Conservation (phyloP, 768 basidiomycete genomes). For the Leccinum subgranulosum region DNA sequence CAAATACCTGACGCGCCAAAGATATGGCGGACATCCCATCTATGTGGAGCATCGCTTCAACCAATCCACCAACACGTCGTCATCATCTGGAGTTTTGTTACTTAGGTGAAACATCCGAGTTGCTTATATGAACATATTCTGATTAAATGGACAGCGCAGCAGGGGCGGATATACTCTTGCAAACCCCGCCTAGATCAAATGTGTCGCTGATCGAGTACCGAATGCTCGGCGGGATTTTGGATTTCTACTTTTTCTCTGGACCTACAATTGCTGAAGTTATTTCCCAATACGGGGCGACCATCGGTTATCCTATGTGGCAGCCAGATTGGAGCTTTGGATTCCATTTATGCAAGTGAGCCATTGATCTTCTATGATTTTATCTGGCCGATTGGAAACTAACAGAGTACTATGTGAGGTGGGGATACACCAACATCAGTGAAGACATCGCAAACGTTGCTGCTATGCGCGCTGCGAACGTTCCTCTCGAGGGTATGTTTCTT, state of each 20-base stretch:
- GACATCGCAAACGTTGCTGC: slow-evolving; percentile 50
- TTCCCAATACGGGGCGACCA: slow-evolving; percentile 65
- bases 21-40: slow-evolving; percentile 71
- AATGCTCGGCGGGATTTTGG: slow-evolving; percentile 68
- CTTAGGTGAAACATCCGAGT: slow-evolving; percentile 44
- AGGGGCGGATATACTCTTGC: slow-evolving; percentile 68
- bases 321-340: slow-evolving; percentile 78
- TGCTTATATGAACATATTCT: background rate
- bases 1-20: slow-evolving; percentile 20
- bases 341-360: slow-evolving; percentile 59
- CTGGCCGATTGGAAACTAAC: background rate
- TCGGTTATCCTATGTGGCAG: slow-evolving; percentile 69
- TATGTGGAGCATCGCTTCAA: slow-evolving; percentile 75
- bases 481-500: slow-evolving; percentile 59
- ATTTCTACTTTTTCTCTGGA: slow-evolving; percentile 77
- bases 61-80: slow-evolving; percentile 43
- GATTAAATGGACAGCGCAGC: slow-evolving; percentile 44
- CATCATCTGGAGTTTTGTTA: slow-evolving; percentile 75
- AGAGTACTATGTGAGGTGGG: slow-evolving; percentile 32
- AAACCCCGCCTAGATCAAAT: slow-evolving; percentile 52
- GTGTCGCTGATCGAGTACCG: slow-evolving; percentile 69
- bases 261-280: slow-evolving; percentile 51
- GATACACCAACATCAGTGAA: slow-evolving; percentile 51
- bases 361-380: too few species aligned
- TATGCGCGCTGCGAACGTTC: slow-evolving; percentile 68